phyloP scores from a whole-genome alignment of 73 alveolate species.

The Symbiodinium natans region DNA sequence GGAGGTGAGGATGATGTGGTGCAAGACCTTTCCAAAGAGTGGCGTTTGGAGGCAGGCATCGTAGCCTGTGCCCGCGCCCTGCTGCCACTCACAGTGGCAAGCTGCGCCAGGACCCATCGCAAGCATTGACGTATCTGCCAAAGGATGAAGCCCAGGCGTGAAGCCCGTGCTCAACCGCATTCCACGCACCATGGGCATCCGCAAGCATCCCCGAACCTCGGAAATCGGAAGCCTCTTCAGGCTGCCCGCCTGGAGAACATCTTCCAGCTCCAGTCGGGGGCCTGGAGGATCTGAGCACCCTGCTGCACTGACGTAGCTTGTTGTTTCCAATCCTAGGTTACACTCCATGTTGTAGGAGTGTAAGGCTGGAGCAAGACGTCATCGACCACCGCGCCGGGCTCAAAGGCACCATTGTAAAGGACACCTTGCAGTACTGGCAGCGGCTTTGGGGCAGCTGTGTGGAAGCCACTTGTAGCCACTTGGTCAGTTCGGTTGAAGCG shows the following conservation, averaged over 20 bases:
- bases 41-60: background rate
- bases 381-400: constrained; percentile 79
- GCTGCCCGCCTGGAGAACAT: constrained; percentile 52
- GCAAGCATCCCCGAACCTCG: background rate
- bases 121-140: constrained; percentile 69
- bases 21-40: background rate
- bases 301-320: no score
- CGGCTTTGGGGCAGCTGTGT: no score
- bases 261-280: constrained; percentile 43
- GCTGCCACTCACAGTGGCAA: no score
- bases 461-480: no score
- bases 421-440: background rate
- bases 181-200: no score
- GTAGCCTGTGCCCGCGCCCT: background rate
- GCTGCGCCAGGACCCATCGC: constrained; percentile 46
- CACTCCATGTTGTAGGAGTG: no score
- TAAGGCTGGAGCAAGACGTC: constrained; percentile 76
- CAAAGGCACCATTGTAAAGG: constrained; percentile 26
- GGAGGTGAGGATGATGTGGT: background rate
- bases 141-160: constrained; percentile 54
- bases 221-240: background rate
- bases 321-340: no score
- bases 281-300: background rate
- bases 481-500: no score
- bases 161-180: background rate